A percentile compares a stretch with the other conserved stretches of the same genome.
phyloP scores from a whole-genome alignment of 495 filamentous ascomycete genomes.

The Cryomyces antarcticus region DNA sequence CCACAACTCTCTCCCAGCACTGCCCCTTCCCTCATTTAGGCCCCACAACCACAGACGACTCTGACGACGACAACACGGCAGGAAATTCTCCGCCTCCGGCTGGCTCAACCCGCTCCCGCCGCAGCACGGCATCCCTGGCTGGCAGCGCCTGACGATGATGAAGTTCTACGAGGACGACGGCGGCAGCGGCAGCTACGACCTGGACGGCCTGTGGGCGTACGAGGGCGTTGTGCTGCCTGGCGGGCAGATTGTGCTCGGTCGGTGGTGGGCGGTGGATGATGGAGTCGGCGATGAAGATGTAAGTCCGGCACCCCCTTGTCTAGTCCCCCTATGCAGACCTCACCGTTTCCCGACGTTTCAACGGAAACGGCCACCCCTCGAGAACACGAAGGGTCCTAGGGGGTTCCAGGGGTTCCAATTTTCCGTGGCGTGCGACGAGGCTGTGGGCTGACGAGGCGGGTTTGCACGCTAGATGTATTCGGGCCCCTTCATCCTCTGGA shows the following conservation, averaged over 20 bases:
- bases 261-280: constrained; percentile 15
- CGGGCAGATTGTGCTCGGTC: constrained; percentile 18
- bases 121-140: constrained; percentile 17
- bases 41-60: no score
- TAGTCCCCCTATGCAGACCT: no score
- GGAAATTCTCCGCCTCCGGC: constrained; percentile 11
- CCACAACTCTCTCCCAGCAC: no score
- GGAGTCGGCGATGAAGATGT: background rate
- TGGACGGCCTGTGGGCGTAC: constrained; percentile 17
- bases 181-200: constrained; percentile 2
- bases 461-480: constrained; percentile 1
- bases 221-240: constrained; percentile 23
- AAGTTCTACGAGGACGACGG: constrained; percentile 12
- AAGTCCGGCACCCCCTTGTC: no score
- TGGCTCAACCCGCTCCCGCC: constrained; percentile 19
- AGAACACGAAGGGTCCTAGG: no score
- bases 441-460: background rate
- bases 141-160: constrained; percentile 21
- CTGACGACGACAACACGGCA: background rate
- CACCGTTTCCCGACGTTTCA: no score
- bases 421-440: background rate
- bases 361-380: no score
- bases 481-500: constrained; percentile 13
- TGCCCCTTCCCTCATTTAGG: no score
- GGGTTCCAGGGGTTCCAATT: no score